A percentile compares a stretch with the other conserved stretches of the same genome.
Evolutionary conservation across 805 yeast species (phyloP).

Genomic region (Maudiozyma serrabonitensis): DNA sequence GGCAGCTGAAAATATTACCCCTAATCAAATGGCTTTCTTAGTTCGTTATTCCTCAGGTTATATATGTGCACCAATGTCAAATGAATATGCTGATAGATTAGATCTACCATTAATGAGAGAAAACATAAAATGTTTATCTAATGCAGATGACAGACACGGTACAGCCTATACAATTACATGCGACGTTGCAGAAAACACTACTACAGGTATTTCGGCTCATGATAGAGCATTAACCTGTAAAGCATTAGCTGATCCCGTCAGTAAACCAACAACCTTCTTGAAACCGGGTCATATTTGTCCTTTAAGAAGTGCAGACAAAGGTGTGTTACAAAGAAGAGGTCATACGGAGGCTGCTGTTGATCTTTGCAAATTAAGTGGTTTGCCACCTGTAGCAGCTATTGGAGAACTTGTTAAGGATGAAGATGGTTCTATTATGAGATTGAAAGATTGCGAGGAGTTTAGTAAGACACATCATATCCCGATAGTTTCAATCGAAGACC

Average conservation of each 20-base stretch:
- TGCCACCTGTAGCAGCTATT: conserved; percentile 81
- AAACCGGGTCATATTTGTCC: conserved; percentile 96
- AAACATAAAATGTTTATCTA: conserved; percentile 21
- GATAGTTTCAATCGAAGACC: conserved; percentile 67
- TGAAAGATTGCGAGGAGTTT: conserved; percentile 74
- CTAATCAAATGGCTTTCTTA: conserved; percentile 86
- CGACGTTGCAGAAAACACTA: conserved; percentile 78
- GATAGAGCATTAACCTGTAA: conserved; percentile 82
- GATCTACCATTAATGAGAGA: conserved; percentile 65
- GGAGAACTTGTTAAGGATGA: conserved; percentile 93
- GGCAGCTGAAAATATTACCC: conserved; percentile 76
- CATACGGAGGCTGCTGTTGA: conserved; percentile 98
- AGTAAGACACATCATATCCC: conserved; percentile 52
- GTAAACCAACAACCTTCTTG: conserved; percentile 57
- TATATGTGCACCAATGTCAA: conserved; percentile 82
- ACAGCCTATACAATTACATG: conserved; percentile 95
- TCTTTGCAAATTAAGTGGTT: conserved; percentile 63
- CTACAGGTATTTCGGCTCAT: conserved; percentile 93
- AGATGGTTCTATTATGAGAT: conserved; percentile 93
- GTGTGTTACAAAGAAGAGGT: conserved; percentile 74
- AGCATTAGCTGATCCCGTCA: conserved; percentile 46
- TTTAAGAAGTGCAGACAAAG: conserved; percentile 79
- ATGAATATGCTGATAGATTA: conserved; percentile 66
- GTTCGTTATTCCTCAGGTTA: conserved; percentile 84
- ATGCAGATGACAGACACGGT: conserved; percentile 73